Conservation (phyloP, 108 stramenopile species). For the Pseudonitzschia multistriata region DNA sequence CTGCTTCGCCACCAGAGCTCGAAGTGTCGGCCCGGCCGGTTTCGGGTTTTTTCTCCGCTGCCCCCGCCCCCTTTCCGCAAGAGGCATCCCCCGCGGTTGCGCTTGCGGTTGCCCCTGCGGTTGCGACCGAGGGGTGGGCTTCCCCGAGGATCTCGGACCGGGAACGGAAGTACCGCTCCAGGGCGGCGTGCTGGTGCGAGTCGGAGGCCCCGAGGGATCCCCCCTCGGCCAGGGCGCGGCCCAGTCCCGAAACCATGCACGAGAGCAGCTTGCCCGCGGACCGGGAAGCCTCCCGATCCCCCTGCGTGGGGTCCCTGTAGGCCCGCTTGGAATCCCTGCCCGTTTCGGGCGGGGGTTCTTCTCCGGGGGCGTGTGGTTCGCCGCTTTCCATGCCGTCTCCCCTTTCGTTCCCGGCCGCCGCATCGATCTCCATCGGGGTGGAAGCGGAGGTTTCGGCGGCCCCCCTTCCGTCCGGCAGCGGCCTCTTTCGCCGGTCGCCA, state of each 20-base stretch:
- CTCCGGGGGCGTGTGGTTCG: background rate
- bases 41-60: slow-evolving; percentile 8
- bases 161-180: no score
- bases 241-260: slow-evolving; percentile 24
- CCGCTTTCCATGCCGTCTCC: background rate
- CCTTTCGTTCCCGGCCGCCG: background rate
- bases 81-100: background rate
- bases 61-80: background rate
- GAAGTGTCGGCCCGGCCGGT: no score
- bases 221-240: slow-evolving; percentile 4
- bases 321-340: background rate
- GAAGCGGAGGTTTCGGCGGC: background rate
- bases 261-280: slow-evolving; percentile 7
- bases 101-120: background rate
- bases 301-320: background rate
- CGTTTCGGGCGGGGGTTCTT: background rate
- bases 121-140: background rate
- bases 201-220: slow-evolving; percentile 20
- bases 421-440: background rate
- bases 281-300: slow-evolving; percentile 6
- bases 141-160: no score
- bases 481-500: slow-evolving; percentile 2
- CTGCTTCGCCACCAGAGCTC: background rate
- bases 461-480: background rate
- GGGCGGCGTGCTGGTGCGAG: slow-evolving; percentile 10